A percentile compares a stretch with the other conserved stretches of the same genome.
Evolutionary conservation across 495 filamentous ascomycete species (phyloP).

Genomic region (Penicillium tannophilum): DNA sequence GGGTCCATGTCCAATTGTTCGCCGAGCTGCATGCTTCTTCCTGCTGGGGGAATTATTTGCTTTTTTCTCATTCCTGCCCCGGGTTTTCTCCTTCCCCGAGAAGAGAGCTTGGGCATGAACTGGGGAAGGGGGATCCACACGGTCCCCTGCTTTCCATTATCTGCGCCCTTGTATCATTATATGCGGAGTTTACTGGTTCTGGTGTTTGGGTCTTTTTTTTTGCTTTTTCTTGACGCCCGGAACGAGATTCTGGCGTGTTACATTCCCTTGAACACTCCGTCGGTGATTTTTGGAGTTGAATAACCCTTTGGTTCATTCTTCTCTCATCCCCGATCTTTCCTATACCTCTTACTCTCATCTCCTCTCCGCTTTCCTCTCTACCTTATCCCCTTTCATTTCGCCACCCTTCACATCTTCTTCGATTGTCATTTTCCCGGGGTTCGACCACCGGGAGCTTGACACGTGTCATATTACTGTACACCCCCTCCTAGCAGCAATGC

Average conservation of each 20-base stretch:
- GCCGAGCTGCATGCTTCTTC: background rate
- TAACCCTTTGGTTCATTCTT: background rate
- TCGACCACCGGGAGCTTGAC: constrained; percentile 21
- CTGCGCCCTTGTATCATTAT: constrained; percentile 25
- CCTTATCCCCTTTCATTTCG: constrained; percentile 6
- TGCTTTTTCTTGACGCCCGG: background rate
- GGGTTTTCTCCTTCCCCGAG: constrained; percentile 17
- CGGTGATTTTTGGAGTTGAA: background rate
- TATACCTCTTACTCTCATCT: constrained; percentile 5
- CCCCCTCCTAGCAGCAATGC: constrained; percentile 16
- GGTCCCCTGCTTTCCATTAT: constrained; percentile 4
- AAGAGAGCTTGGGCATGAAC: constrained; percentile 4
- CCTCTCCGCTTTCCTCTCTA: constrained; percentile 12
- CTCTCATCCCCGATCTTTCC: background rate
- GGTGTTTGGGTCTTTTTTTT: constrained; percentile 7
- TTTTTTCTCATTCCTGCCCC: constrained; percentile 16
- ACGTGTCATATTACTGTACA: constrained; percentile 25
- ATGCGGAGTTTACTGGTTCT: constrained; percentile 12
- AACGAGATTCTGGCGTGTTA: background rate
- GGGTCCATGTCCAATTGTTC: constrained; percentile 11
- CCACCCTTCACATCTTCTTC: constrained; percentile 6
- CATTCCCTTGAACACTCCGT: background rate
- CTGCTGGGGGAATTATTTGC: constrained; percentile 13
- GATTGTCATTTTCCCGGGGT: constrained; percentile 5
- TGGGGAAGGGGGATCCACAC: constrained; percentile 14